Base-by-base conservation (phyloP, 805 yeast species). In the Yamadazyma insecticola region DNA sequence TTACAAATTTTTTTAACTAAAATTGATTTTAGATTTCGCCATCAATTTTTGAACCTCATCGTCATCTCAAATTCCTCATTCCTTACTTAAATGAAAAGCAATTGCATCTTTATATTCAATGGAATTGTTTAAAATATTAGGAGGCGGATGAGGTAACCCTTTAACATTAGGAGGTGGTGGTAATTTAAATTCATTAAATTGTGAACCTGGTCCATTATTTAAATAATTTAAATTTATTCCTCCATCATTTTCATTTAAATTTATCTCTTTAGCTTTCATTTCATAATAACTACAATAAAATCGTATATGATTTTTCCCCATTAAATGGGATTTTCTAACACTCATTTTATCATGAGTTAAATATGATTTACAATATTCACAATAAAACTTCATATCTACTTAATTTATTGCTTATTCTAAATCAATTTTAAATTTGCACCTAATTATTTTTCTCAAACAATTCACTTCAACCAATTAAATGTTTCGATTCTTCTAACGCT, bases 311-410 rank as follows among this genome's bases (percentile, higher is more conserved):
- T 83, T 80, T 45, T 74, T 76, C 7, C 96, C 96, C 23, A 71
- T 62, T 24, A 83, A 54, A 55, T 87, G 96, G 24, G 87, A 78
- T 48, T 81, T 80, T 14, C 95, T 60, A 33, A 87, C 96, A 59
- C 92, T 81, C 45, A 76, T 64, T n/a, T 92, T 81, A 55, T 86
- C 95, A 52, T 87, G 96, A 1, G 96, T 87, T 36, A 88, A 61
- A 46, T 81, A 81, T 13, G 87, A 76, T 49, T 77, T 77, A 53
- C 96, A 87, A 52, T 86, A 87, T 44, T 82, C 92, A 56, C 96
- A 87, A 58, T 80, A 82, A 53, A 79, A 83, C 41, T 79, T 72
- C 45, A 41, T 40, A 8, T 25, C 12, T 7, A 8, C 11, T 25
- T 19, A 9, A n/a, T n/a, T n/a, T n/a, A n/a, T n/a, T n/a, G n/a